phyloP scores from a whole-genome alignment of 148 eudicot genomes.

The Linanthus parryae region DNA sequence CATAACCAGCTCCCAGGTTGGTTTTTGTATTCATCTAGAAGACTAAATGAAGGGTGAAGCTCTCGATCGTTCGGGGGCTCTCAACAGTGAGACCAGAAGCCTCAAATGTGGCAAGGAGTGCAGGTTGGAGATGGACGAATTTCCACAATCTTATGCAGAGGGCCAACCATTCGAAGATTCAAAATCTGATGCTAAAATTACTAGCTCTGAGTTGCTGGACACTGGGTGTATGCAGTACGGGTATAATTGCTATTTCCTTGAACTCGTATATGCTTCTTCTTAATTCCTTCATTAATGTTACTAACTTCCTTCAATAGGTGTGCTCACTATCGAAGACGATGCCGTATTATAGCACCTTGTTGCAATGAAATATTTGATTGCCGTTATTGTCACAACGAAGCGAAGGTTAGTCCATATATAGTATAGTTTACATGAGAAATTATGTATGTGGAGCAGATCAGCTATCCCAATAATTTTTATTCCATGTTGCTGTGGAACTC shows the following conservation, averaged over 20 bases:
- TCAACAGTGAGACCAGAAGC: constrained; percentile 21
- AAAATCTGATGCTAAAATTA: constrained; percentile 3
- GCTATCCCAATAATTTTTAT: neutral
- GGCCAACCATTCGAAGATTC: constrained; percentile 13
- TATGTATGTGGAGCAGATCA: no score
- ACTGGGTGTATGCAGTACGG: constrained; percentile 65
- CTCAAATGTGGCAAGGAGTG: no score
- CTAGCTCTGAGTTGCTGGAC: constrained; percentile 26
- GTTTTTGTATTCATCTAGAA: constrained; percentile 10
- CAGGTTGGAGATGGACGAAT: constrained; percentile 1
- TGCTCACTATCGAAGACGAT: constrained; percentile 68
- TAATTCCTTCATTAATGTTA: neutral
- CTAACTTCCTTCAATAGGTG: constrained; percentile 43
- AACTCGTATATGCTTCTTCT: neutral
- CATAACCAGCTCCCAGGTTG: constrained; percentile 31
- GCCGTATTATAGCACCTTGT: constrained; percentile 81
- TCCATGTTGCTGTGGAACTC: no score
- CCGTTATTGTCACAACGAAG: constrained; percentile 90
- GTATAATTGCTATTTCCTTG: constrained; percentile 22
- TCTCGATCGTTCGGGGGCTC: constrained; percentile 14
- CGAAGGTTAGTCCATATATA: constrained; percentile 43
- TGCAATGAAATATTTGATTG: constrained; percentile 87
- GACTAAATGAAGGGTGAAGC: constrained; percentile 18
- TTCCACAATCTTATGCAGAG: constrained; percentile 9
- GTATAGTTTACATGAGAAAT: neutral